Evolutionary conservation across 2,329 filamentous ascomycete genomes (phyloP).

Genomic region (Parastagonospora avenae): DNA sequence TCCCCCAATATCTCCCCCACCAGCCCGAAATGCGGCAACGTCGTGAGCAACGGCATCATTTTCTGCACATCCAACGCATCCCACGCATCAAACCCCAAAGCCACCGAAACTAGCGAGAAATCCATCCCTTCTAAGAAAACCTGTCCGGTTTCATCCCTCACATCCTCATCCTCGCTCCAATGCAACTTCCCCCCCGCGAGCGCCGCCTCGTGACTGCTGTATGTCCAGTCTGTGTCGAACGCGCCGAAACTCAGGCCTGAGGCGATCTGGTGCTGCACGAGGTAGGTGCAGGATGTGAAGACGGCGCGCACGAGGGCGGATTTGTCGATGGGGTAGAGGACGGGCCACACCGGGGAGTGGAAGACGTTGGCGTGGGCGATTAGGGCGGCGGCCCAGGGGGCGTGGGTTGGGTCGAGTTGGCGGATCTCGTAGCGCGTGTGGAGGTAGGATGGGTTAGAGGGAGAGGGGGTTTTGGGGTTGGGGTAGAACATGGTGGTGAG

Average conservation of each 20-base stretch:
- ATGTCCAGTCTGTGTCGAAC: constrained; percentile 47
- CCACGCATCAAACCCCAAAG: constrained; percentile 41
- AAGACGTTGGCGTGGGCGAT: constrained; percentile 40
- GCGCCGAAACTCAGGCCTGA: constrained; percentile 46
- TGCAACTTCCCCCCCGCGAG: constrained; percentile 30
- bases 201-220: constrained; percentile 38
- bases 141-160: constrained; percentile 23
- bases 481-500: constrained; percentile 9
- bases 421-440: constrained; percentile 40
- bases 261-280: constrained; percentile 42
- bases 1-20: constrained; percentile 27
- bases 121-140: constrained; percentile 43
- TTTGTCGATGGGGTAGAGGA: constrained; percentile 30
- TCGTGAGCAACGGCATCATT: constrained; percentile 25
- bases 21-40: constrained; percentile 30
- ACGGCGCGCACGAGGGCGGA: constrained; percentile 16
- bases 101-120: constrained; percentile 47
- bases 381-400: constrained; percentile 36
- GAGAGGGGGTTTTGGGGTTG: constrained; percentile 29
- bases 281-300: constrained; percentile 22
- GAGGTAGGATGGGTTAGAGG: constrained; percentile 31
- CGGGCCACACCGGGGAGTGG: constrained; percentile 33
- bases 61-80: constrained; percentile 30
- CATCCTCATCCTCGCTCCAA: constrained; percentile 35
- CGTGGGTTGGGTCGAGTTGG: constrained; percentile 30